Percentiles rank a stretch among this genome's conserved stretches.
phyloP scores from a whole-genome alignment of 2,329 filamentous ascomycete genomes.

The Cercospora brassicicola region DNA sequence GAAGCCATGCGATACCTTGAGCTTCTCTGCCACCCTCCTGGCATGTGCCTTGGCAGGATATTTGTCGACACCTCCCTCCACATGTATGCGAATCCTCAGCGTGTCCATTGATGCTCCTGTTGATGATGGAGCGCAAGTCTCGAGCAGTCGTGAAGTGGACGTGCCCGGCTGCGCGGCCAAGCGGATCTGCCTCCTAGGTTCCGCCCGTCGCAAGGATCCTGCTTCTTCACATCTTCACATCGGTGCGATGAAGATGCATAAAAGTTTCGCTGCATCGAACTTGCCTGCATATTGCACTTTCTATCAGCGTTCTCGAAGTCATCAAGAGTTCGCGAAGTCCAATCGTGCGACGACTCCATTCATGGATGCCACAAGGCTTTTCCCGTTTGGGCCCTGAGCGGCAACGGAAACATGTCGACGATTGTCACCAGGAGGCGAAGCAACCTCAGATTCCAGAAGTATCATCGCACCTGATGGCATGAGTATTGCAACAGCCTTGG shows the following conservation, averaged over 20 bases:
- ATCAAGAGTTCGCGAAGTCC: neutral
- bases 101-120: neutral
- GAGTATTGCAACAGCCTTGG: neutral
- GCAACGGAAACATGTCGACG: neutral
- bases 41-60: constrained; percentile 87
- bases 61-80: constrained; percentile 42
- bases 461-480: neutral
- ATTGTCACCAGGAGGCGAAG: neutral
- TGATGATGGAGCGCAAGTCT: neutral
- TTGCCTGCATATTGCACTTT: neutral
- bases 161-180: neutral
- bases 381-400: neutral
- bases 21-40: constrained; percentile 72
- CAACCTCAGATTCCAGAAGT: neutral
- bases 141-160: neutral
- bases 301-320: neutral
- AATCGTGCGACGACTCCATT: neutral
- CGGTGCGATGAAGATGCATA: neutral
- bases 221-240: neutral
- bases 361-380: neutral
- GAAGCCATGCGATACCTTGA: constrained; percentile 65
- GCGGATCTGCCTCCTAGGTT: neutral
- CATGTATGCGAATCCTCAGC: constrained; percentile 14
- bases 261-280: neutral
- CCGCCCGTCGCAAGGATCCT: neutral